Base-by-base conservation (phyloP, 306 rosid genomes). In the Cicer yamashitae region DNA sequence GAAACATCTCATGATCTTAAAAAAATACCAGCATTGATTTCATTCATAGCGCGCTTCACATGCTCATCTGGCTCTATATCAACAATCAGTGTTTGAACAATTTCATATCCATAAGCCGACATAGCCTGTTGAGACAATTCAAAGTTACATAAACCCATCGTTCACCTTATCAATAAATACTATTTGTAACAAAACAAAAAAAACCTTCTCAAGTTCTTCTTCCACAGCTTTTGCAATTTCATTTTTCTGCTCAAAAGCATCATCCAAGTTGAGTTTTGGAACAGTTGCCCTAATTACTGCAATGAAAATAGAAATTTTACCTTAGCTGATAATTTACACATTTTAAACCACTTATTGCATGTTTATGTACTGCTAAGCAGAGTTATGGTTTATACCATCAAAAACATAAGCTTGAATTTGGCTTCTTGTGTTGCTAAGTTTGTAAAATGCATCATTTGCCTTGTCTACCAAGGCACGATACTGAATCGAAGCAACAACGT, bases 1-100 rank as follows among this genome's bases (percentile, higher is more conserved):
- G 12, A 17, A 37, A 74, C 38, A 59, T 17, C 59, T 72, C 54
- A 6, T 1, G 25, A 14, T 57, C 43, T 41, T 20, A 73, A 57
- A 11, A 62, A 7, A 17, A 22, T 86, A 91, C 98, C 98, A 12
- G 98, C 98, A 74, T 91, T 94, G 78, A 94, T 94, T 82, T 94
- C 97, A 71, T 94, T 94, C 98, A 94, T 94, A 67, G 98, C 98
- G 62, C 91, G 88, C 87, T 94, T 94, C 62, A 91, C 97, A 79
- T 82, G 96, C 77, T 75, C 96, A 51, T 91, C 96, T 44, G 98
- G 98, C 80, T 90, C 97, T 66, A 91, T 90, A 74, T 94, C 97
- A 57, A 88, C 87, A 71, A 94, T 91, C 66, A 94, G 93, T 13
- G 97, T 91, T 78, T 91, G 98, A 15, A 94, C 98, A 15, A 94